phyloP scores from a whole-genome alignment of 352 stramenopile genomes.

The Phytophthora pluvialis region DNA sequence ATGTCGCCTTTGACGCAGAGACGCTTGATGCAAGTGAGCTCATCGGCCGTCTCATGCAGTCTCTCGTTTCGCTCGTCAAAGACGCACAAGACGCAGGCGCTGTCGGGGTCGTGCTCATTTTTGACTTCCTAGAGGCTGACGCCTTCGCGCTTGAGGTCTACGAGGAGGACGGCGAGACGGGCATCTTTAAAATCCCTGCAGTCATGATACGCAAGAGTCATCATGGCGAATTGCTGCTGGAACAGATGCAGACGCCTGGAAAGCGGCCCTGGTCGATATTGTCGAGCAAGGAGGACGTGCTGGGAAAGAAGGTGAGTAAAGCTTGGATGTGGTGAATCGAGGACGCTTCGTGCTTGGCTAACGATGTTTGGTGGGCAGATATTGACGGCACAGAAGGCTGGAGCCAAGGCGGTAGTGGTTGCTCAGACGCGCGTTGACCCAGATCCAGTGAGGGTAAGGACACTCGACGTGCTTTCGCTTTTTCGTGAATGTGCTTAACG shows the following conservation, averaged over 20 bases:
- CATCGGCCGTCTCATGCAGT: slow-evolving; percentile 69
- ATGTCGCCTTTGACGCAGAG: slow-evolving; percentile 59
- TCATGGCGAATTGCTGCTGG: slow-evolving; percentile 62
- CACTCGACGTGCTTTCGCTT: background rate
- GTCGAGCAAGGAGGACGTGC: slow-evolving; percentile 70
- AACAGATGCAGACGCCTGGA: slow-evolving; percentile 47
- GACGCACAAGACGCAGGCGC: slow-evolving; percentile 70
- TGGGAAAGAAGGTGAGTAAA: slow-evolving; percentile 66
- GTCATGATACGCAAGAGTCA: slow-evolving; percentile 71
- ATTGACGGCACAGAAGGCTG: slow-evolving; percentile 61
- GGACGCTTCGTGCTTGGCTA: background rate
- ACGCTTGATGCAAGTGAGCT: slow-evolving; percentile 65
- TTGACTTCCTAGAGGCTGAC: slow-evolving; percentile 75
- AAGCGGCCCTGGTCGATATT: slow-evolving; percentile 47
- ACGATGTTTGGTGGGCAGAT: slow-evolving; percentile 41
- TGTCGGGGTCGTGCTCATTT: slow-evolving; percentile 61
- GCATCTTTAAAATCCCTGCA: slow-evolving; percentile 62
- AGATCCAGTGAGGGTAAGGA: slow-evolving; percentile 48
- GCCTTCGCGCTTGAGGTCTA: slow-evolving; percentile 61
- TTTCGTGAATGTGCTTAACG: background rate
- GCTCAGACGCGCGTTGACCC: slow-evolving; percentile 62
- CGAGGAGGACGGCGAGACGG: slow-evolving; percentile 41
- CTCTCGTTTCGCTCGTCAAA: slow-evolving; percentile 75
- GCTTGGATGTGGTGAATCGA: background rate
- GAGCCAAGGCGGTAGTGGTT: slow-evolving; percentile 70